A percentile compares a stretch with the other conserved stretches of the same genome.
Conservation (phyloP, 352 stramenopile species). For the Globisporangium cylindrosporum region DNA sequence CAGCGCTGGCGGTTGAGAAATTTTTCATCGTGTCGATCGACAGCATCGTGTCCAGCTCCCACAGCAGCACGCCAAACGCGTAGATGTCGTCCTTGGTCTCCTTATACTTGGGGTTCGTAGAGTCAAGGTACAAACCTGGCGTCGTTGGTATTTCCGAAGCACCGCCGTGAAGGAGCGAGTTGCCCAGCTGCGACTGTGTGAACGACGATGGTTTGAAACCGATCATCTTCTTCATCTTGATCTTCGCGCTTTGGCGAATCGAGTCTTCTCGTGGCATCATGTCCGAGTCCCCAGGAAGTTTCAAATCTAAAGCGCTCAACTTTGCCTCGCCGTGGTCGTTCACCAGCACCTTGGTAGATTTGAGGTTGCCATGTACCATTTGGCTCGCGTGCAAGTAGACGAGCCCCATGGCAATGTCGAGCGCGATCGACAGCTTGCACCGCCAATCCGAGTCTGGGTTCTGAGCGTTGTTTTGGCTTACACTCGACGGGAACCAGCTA, state of each 20-base stretch:
- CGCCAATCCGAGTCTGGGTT: conserved; percentile 53
- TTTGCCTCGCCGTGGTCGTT: conserved; percentile 78
- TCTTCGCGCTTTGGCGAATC: conserved; percentile 38
- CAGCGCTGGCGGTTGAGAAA: conserved; percentile 23
- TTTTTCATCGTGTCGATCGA: conserved; percentile 53
- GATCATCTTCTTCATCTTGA: conserved; percentile 33
- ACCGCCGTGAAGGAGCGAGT: conserved; percentile 17
- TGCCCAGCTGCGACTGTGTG: conserved; percentile 22
- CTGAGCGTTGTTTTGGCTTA: conserved; percentile 21
- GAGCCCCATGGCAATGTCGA: conserved; percentile 79
- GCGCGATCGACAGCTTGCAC: conserved; percentile 72
- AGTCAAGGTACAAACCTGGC: background rate
- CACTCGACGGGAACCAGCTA: conserved; percentile 47
- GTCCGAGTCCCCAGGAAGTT: conserved; percentile 22
- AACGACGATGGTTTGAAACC: conserved; percentile 29
- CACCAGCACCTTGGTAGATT: conserved; percentile 62
- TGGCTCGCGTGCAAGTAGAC: conserved; percentile 71
- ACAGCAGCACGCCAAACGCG: conserved; percentile 67
- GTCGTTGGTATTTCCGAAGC: background rate
- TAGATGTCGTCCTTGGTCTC: conserved; percentile 49
- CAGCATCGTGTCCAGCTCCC: conserved; percentile 77
- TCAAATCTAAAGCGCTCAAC: conserved; percentile 66
- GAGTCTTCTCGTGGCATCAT: conserved; percentile 32
- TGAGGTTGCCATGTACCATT: conserved; percentile 56
- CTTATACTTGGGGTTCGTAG: background rate